Conservation (phyloP, 1,284 basidiomycete genomes). For the Tilletiopsis washingtonensis region DNA sequence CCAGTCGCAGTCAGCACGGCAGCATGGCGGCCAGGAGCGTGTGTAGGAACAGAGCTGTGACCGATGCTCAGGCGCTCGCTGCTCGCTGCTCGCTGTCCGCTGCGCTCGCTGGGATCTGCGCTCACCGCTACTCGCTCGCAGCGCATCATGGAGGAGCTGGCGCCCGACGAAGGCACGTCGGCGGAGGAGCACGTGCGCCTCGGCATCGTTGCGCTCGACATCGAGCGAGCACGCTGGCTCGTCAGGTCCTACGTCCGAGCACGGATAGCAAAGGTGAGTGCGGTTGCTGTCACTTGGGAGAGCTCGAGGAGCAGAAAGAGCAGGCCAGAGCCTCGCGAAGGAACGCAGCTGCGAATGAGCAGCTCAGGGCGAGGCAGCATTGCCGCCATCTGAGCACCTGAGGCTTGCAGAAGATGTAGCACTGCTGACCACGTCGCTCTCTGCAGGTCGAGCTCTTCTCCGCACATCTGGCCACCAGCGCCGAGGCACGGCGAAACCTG, state of each 20-base stretch:
- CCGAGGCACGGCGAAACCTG: conserved; percentile 14
- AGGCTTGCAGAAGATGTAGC: background rate
- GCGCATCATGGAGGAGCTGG: conserved; percentile 4
- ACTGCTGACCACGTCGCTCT: background rate
- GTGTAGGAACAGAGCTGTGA: too few species aligned
- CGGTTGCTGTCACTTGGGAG: background rate
- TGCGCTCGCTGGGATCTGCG: too few species aligned
- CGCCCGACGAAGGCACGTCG: conserved; percentile 4
- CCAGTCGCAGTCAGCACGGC: too few species aligned
- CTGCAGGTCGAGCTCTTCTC: conserved; percentile 28
- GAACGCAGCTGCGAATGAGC: too few species aligned
- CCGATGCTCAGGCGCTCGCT: too few species aligned
- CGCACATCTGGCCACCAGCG: conserved; percentile 9
- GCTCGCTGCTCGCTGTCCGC: too few species aligned
- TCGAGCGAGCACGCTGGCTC: conserved; percentile 41
- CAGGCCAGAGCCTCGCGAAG: background rate
- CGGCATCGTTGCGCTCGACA: conserved; percentile 41
- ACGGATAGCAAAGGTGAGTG: conserved; percentile 22
- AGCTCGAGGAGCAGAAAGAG: background rate
- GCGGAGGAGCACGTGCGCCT: conserved; percentile 44
- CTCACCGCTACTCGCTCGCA: background rate
- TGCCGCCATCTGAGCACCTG: background rate
- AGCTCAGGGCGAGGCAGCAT: too few species aligned
- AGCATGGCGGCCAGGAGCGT: too few species aligned
- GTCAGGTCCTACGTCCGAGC: conserved; percentile 29